Base-by-base conservation (phyloP, 2,329 filamentous ascomycete species). In the Epichloe sibirici region DNA sequence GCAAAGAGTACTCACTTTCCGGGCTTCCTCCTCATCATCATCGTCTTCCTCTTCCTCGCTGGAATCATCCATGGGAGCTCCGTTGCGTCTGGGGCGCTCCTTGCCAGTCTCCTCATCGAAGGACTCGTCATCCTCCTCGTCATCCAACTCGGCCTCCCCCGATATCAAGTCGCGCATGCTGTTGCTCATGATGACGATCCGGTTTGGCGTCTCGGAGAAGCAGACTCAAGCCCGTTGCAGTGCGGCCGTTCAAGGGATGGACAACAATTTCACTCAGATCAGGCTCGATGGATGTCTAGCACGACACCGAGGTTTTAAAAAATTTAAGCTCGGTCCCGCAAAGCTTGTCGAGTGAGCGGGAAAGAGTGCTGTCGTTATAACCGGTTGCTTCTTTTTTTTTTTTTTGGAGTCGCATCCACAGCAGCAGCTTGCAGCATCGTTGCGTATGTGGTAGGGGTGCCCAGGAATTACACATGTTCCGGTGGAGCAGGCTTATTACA, bases 21-120 rank as follows among this genome's bases (percentile, higher is more conserved):
- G 80, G 57, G 82, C 85, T 62, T 88, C 89, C 65, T 93, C 90
- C 64, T 90, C 86, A 59, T 95, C 90, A 54, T 95, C 90, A 55
- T 95, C 89, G 51, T 94, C 88, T 37, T 95, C 88, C 57, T 94
- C 90, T 64, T 95, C 90, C 61, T 95, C 90, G 61, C 88, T 94
- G 0, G 88, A 95, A 69, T 95, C 90, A 62, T 91, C 85, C 51
- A 88, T 70, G 5, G 54, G 61, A 45, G 55, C 54, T 31, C 58
- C 37, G n/a, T 58, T 63, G 54, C 74, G 67, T 64, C 74, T 73
- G 50, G 68, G 59, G 45, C 71, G 73, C 46, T 72, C 68, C 61
- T 86, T 78, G 50, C 82, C 86, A 28, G 78, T 83, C 56, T 88
- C 86, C 58, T 90, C 88, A 61, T 89, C 85, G 56, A 85, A 85